phyloP scores from a whole-genome alignment of 2,329 filamentous ascomycete species.

The Aspergillus carbonarius region DNA sequence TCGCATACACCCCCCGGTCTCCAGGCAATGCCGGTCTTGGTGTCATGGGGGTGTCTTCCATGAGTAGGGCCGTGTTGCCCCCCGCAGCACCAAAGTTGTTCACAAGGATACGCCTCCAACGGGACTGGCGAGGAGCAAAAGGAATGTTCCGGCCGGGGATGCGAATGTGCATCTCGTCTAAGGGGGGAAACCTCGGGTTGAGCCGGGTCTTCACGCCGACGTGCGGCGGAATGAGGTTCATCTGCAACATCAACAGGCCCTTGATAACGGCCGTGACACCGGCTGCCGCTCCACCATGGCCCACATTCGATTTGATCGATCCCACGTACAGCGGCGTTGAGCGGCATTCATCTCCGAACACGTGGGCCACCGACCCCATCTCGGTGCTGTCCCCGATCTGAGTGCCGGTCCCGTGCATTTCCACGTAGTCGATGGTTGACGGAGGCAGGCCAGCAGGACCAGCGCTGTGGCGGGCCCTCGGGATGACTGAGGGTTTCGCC shows the following conservation, averaged over 20 bases:
- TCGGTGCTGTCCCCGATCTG: slow-evolving; percentile 41
- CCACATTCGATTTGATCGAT: slow-evolving; percentile 38
- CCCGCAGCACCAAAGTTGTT: slow-evolving; percentile 71
- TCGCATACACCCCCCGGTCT: slow-evolving; percentile 52
- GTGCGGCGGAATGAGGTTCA: too few species aligned
- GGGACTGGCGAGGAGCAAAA: slow-evolving; percentile 24
- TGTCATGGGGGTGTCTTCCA: slow-evolving; percentile 56
- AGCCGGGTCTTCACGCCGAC: slow-evolving; percentile 12
- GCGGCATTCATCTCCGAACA: slow-evolving; percentile 47
- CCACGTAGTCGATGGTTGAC: slow-evolving; percentile 37
- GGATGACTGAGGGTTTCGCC: too few species aligned
- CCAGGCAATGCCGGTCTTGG: slow-evolving; percentile 15
- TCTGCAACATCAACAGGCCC: too few species aligned
- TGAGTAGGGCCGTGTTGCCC: slow-evolving; percentile 63
- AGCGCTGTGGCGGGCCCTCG: too few species aligned
- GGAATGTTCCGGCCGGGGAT: slow-evolving; percentile 45
- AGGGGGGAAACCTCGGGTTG: slow-evolving; percentile 29
- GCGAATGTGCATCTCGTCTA: slow-evolving; percentile 23
- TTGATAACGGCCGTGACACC: too few species aligned
- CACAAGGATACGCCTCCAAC: slow-evolving; percentile 24
- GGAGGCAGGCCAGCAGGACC: slow-evolving; percentile 35
- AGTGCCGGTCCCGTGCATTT: slow-evolving; percentile 44
- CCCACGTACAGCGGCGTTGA: slow-evolving; percentile 28
- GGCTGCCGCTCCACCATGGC: slow-evolving; percentile 34
- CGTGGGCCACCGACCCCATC: slow-evolving; percentile 36